phyloP scores from a whole-genome alignment of 805 yeast genomes.

The Candida insectalens region DNA sequence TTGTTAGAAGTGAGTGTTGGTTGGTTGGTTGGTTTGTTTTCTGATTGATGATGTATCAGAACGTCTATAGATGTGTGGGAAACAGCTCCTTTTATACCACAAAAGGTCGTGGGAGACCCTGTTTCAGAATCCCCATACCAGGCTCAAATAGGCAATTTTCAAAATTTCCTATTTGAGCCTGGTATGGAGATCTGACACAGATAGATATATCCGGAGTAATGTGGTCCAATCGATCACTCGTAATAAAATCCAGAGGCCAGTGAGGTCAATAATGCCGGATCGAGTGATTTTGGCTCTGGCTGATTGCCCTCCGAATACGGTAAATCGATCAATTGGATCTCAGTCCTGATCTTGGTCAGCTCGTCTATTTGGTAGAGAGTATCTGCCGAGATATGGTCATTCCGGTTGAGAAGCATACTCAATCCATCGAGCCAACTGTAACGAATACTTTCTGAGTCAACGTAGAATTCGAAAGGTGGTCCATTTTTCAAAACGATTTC shows the following conservation, averaged over 20 bases:
- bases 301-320: too few relatives aligned
- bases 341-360: constrained; percentile 34
- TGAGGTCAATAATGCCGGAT: constrained; percentile 3
- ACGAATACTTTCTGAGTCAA: constrained; percentile 60
- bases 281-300: too few relatives aligned
- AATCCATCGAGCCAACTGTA: constrained; percentile 76
- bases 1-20: too few relatives aligned
- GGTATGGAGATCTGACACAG: too few relatives aligned
- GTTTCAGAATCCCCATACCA: neutral
- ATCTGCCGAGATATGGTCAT: constrained; percentile 29
- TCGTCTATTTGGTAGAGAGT: constrained; percentile 34
- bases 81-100: too few relatives aligned
- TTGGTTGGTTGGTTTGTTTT: neutral
- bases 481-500: constrained; percentile 11
- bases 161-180: too few relatives aligned
- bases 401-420: constrained; percentile 35
- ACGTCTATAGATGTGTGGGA: too few relatives aligned
- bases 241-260: constrained; percentile 10
- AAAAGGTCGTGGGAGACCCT: too few relatives aligned
- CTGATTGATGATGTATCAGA: neutral
- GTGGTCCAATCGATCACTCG: constrained; percentile 5
- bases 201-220: too few relatives aligned
- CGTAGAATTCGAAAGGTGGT: constrained; percentile 44
- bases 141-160: neutral
- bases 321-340: constrained; percentile 38